Evolutionary conservation across 495 filamentous ascomycete species (phyloP).

Genomic region (Oidiodendron maius): DNA sequence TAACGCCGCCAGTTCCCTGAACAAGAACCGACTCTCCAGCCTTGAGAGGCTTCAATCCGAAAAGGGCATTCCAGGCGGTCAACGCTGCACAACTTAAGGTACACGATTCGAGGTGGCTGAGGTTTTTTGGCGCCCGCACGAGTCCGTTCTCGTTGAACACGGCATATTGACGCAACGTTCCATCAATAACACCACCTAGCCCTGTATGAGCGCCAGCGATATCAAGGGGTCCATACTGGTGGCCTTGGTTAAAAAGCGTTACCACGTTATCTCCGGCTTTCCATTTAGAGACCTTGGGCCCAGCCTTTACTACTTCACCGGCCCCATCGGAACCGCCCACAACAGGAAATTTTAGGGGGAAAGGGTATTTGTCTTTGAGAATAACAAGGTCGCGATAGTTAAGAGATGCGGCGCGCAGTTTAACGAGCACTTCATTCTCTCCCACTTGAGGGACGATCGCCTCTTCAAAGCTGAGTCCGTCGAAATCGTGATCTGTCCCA

Average conservation of each 20-base stretch:
- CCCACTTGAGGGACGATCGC: constrained; percentile 36
- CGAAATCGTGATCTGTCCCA: too few species aligned
- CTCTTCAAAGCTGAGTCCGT: constrained; percentile 36
- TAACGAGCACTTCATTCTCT: constrained; percentile 48
- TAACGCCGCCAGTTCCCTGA: constrained; percentile 40
- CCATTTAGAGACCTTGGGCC: constrained; percentile 15
- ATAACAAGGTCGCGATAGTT: constrained; percentile 58
- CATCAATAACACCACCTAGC: constrained; percentile 31
- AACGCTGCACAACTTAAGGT: constrained; percentile 37
- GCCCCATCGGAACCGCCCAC: constrained; percentile 36
- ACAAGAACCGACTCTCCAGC: constrained; percentile 32
- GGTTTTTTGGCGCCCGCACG: constrained; percentile 31
- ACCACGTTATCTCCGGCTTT: constrained; percentile 36
- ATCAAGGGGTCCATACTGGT: constrained; percentile 33
- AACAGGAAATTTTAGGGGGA: constrained; percentile 34
- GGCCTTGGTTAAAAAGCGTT: constrained; percentile 34
- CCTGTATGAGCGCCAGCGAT: constrained; percentile 26
- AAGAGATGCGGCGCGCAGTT: constrained; percentile 46
- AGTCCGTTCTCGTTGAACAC: constrained; percentile 33
- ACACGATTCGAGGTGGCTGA: constrained; percentile 34
- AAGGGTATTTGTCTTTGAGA: constrained; percentile 43
- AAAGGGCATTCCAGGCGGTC: constrained; percentile 42
- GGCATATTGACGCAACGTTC: constrained; percentile 36
- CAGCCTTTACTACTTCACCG: too few species aligned
- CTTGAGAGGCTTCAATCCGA: constrained; percentile 37